Evolutionary conservation across 768 basidiomycete genomes (phyloP).

Genomic region (Austroboletus festivus): DNA sequence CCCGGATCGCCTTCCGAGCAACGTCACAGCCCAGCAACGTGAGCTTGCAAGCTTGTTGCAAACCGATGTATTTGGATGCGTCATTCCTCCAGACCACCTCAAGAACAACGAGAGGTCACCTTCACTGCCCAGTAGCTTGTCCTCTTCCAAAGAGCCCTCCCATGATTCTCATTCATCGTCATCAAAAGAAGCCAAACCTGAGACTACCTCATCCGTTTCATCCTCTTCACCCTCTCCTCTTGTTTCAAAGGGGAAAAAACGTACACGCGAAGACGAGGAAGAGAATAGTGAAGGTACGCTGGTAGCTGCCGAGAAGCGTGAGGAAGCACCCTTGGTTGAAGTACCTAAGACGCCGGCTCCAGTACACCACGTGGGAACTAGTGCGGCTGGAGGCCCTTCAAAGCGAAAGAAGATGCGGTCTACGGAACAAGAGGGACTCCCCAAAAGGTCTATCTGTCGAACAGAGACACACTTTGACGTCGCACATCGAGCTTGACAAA

Average conservation of each 20-base stretch:
- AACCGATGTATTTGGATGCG: slow-evolving; percentile 12
- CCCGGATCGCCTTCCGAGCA: neutral
- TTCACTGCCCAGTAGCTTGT: neutral
- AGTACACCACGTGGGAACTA: neutral
- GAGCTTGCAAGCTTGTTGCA: neutral
- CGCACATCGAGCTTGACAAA: too few relatives aligned
- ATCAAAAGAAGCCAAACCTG: neutral
- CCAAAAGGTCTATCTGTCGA: too few relatives aligned
- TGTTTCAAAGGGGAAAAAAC: slow-evolving; percentile 14
- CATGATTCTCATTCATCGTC: neutral
- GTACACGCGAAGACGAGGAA: slow-evolving; percentile 10
- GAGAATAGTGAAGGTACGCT: neutral
- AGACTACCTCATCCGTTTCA: neutral
- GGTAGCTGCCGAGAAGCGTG: neutral
- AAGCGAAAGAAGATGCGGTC: too few relatives aligned
- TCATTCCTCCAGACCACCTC: slow-evolving; percentile 2
- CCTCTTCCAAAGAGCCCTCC: neutral
- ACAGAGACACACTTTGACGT: too few relatives aligned
- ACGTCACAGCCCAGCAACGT: slow-evolving; percentile 11
- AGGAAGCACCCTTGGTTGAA: neutral
- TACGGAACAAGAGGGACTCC: too few relatives aligned
- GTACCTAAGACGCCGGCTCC: neutral
- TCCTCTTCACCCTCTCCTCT: slow-evolving; percentile 11
- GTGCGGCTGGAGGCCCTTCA: slow-evolving; percentile 3
- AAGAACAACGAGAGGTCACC: neutral